Conservation (phyloP, 208 protist genomes). For the Acanthamoeba triangularis region DNA sequence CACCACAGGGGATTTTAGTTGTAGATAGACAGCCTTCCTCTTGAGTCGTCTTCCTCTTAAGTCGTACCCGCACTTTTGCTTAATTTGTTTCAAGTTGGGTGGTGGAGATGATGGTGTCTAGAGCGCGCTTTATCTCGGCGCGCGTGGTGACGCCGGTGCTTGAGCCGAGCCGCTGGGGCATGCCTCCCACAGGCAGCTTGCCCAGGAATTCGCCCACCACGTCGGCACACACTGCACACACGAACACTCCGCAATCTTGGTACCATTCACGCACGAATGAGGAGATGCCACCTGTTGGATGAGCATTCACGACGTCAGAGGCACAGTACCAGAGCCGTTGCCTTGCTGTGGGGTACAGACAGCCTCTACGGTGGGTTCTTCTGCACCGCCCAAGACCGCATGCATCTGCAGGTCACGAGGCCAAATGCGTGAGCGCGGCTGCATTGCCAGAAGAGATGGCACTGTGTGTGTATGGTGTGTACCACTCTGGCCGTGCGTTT, state of each 20-base stretch:
- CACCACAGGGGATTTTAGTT: no score
- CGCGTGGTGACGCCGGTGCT: background rate
- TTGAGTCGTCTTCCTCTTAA: no score
- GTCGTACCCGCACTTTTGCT: no score
- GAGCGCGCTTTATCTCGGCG: background rate
- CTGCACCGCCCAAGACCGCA: background rate
- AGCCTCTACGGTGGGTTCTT: background rate
- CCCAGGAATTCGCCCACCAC: background rate
- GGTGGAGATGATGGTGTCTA: background rate
- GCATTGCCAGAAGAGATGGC: background rate
- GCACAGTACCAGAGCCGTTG: slow-evolving; percentile 4
- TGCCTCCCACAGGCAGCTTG: background rate
- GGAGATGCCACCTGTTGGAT: no score
- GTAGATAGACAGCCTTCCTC: no score
- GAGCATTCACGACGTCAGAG: background rate
- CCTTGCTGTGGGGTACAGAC: background rate
- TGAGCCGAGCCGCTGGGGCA: background rate
- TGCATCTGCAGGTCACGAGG: background rate
- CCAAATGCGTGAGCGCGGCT: background rate
- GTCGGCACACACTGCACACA: background rate
- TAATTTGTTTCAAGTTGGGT: no score
- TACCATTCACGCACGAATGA: no score
- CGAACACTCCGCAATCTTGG: background rate
- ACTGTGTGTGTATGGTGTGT: no score
- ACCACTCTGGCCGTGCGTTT: slow-evolving; percentile 20